Conservation (phyloP, 179 eudicot genomes). For the Corrigiola litoralis region DNA sequence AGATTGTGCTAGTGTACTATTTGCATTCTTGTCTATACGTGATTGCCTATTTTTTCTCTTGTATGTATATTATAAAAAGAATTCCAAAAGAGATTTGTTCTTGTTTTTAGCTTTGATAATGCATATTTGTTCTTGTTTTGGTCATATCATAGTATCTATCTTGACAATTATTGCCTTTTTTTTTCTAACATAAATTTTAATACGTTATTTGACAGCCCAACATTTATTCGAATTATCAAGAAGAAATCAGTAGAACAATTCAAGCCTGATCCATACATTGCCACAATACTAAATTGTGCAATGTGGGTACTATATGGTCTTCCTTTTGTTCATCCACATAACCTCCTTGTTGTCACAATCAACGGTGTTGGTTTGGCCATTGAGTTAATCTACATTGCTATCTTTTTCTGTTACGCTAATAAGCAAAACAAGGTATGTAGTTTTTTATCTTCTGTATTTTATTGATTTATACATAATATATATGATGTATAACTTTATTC, state of each 20-base stretch:
- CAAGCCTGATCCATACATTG: constrained; percentile 32
- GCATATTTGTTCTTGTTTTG: neutral
- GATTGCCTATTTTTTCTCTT: too few species aligned
- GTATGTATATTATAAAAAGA: too few species aligned
- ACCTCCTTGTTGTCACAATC: constrained; percentile 35
- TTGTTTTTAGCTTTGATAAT: too few species aligned
- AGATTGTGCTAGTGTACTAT: too few species aligned
- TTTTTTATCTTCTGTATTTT: neutral
- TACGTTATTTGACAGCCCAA: constrained; percentile 16
- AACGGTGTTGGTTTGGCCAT: constrained; percentile 34
- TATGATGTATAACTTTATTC: neutral
- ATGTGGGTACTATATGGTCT: constrained; percentile 44
- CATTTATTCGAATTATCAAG: constrained; percentile 27
- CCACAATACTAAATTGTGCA: constrained; percentile 36
- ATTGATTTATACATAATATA: neutral
- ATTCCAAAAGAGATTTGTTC: too few species aligned
- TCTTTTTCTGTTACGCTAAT: constrained; percentile 26
- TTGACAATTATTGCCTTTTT: neutral
- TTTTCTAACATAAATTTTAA: neutral
- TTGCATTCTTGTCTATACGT: too few species aligned
- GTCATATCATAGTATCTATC: too few species aligned
- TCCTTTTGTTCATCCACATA: constrained; percentile 37
- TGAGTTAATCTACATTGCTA: constrained; percentile 31
- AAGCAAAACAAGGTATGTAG: constrained; percentile 25
- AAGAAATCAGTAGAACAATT: constrained; percentile 34